phyloP scores from a whole-genome alignment of 108 stramenopile genomes.

The Bacterosira constricta region DNA sequence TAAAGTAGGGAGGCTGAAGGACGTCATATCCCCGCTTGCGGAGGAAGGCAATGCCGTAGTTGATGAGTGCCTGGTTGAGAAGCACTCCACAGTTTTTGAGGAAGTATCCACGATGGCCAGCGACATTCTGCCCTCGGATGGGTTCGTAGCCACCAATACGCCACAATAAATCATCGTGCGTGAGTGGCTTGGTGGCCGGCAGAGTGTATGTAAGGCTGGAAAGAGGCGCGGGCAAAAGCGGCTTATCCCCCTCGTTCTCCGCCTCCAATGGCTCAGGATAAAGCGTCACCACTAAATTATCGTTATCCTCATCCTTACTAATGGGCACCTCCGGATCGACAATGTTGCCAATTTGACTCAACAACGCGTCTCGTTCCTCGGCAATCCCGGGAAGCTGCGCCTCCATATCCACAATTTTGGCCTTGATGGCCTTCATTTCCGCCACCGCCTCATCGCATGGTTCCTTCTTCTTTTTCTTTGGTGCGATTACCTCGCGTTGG shows the following conservation, averaged over 20 bases:
- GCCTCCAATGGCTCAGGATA: slow-evolving; percentile 78
- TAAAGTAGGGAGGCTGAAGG: slow-evolving; percentile 98
- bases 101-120: slow-evolving; percentile 99
- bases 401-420: slow-evolving; percentile 78
- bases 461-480: slow-evolving; percentile 94
- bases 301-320: slow-evolving; percentile 91
- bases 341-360: slow-evolving; percentile 94
- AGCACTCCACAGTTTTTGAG: slow-evolving; percentile 96
- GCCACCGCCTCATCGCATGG: slow-evolving; percentile 84
- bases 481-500: slow-evolving; percentile 90
- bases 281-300: slow-evolving; percentile 89
- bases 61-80: slow-evolving; percentile 98
- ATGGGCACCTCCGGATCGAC: slow-evolving; percentile 97
- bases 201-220: slow-evolving; percentile 72
- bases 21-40: slow-evolving; percentile 90
- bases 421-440: slow-evolving; percentile 85
- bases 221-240: slow-evolving; percentile 61
- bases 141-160: slow-evolving; percentile 99
- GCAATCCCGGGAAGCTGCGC: slow-evolving; percentile 60
- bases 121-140: slow-evolving; percentile 88
- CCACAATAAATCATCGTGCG: slow-evolving; percentile 97
- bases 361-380: slow-evolving; percentile 66
- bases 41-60: slow-evolving; percentile 97
- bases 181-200: slow-evolving; percentile 83
- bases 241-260: slow-evolving; percentile 48